Percentiles rank a stretch among this genome's conserved stretches.
These are phyloP conservation scores for Penicillium sp. DNA, from an alignment of 2,329 filamentous ascomycete genomes.

Conservation along the genomic window DNA sequence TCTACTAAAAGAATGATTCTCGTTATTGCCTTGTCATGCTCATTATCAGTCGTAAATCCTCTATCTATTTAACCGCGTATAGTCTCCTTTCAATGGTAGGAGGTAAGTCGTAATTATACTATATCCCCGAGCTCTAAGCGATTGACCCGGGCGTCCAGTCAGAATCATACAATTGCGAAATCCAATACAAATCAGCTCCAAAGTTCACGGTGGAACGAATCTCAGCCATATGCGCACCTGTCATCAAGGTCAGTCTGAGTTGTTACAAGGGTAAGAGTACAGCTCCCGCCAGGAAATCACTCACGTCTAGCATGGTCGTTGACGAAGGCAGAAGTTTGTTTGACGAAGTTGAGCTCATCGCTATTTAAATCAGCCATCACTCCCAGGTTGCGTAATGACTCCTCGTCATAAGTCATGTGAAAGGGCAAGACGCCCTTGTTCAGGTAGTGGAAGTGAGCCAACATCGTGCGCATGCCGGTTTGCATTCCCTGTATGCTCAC, in stretches of 20 bases:
- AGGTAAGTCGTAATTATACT: slow-evolving; percentile 9
- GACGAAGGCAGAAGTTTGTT: slow-evolving; percentile 12
- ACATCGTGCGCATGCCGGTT: slow-evolving; percentile 13
- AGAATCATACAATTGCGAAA: slow-evolving; percentile 19
- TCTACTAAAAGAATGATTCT: not conserved
- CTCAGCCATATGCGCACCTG: slow-evolving; percentile 10
- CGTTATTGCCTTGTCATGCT: slow-evolving; percentile 1
- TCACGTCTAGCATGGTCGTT: slow-evolving; percentile 13
- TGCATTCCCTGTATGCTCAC: slow-evolving; percentile 18
- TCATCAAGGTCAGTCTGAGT: not conserved
- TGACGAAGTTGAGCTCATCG: slow-evolving; percentile 13
- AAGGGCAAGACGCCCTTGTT: slow-evolving; percentile 20
- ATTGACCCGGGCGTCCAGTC: slow-evolving; percentile 16
- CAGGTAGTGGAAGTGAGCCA: slow-evolving; percentile 21
- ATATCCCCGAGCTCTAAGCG: slow-evolving; percentile 4
- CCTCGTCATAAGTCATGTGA: slow-evolving; percentile 19
- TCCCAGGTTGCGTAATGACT: slow-evolving; percentile 11
- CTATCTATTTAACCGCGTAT: slow-evolving; percentile 11
- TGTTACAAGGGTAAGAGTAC: not conserved
- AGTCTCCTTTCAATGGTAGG: not conserved
- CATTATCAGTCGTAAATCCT: slow-evolving; percentile 8
- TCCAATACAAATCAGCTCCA: slow-evolving; percentile 17
- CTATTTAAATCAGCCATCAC: slow-evolving; percentile 12
- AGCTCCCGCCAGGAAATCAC: not conserved
- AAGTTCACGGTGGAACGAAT: slow-evolving; percentile 6